Conservation (phyloP, 2,329 filamentous ascomycete genomes). For the Westerdykella sp. region DNA sequence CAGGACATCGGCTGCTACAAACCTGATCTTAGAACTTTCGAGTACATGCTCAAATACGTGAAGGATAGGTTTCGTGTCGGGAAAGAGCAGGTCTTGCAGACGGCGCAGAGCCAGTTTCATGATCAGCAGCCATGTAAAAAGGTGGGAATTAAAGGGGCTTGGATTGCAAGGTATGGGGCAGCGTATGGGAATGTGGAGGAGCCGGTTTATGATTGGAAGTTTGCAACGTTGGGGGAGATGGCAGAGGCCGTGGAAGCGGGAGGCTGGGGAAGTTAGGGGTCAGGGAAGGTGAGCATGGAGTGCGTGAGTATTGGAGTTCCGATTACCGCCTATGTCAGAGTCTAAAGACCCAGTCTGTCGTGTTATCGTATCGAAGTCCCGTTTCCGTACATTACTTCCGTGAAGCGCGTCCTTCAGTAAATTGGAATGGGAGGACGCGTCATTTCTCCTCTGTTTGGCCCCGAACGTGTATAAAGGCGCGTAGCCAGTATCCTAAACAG, state of each 20-base stretch:
- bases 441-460: too few species aligned
- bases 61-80: slow-evolving; percentile 51
- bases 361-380: too few species aligned
- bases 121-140: slow-evolving; percentile 62
- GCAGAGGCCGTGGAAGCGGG: slow-evolving; percentile 49
- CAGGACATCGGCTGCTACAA: slow-evolving; percentile 69
- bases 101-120: slow-evolving; percentile 60
- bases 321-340: too few species aligned
- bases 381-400: too few species aligned
- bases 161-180: slow-evolving; percentile 54
- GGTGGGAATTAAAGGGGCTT: slow-evolving; percentile 55
- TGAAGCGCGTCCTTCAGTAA: too few species aligned
- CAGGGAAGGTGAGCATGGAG: too few species aligned
- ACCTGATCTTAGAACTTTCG: slow-evolving; percentile 58
- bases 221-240: slow-evolving; percentile 55
- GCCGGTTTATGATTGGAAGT: slow-evolving; percentile 47
- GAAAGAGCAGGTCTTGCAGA: slow-evolving; percentile 56
- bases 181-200: slow-evolving; percentile 43
- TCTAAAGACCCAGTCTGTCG: too few species aligned
- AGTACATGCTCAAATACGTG: slow-evolving; percentile 54
- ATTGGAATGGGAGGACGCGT: too few species aligned
- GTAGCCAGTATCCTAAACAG: too few species aligned
- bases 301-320: too few species aligned
- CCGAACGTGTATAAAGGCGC: too few species aligned
- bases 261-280: slow-evolving; percentile 7